A percentile compares a stretch with the other conserved stretches of the same genome.
phyloP scores from a whole-genome alignment of 129 eudicot species.

The carrot (Daucus carota) region DH1_v3.0 NC_030381.2:6975501-6976000 shows the following conservation, averaged over 20 bases:
- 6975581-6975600: conserved; percentile 46
- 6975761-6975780: conserved; percentile 31
- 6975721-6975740: conserved; percentile 15
- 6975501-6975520: conserved; percentile 56
- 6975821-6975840: conserved; percentile 9
- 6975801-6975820: not conserved
- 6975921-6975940: conserved; percentile 17
- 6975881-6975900: conserved; percentile 38
- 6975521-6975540: conserved; percentile 30
- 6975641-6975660: conserved; percentile 21
- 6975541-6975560: conserved; percentile 35
- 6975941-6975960: not conserved
- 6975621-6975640: conserved; percentile 28
- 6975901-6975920: conserved; percentile 20
- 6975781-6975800: not conserved
- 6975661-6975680: conserved; percentile 44
- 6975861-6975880: conserved; percentile 25
- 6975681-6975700: conserved; percentile 41
- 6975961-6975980: not conserved
- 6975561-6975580: conserved; percentile 33
- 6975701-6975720: conserved; percentile 28
- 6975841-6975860: conserved; percentile 29
- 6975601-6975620: conserved; percentile 46
- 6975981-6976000: not conserved
- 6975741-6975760: conserved; percentile 20